Percentiles rank a stretch among this genome's conserved stretches.
These are phyloP conservation scores for Myriosclerotinia duriaeana DNA, from an alignment of 2,329 filamentous ascomycete species.

Conservation along the genomic window DNA sequence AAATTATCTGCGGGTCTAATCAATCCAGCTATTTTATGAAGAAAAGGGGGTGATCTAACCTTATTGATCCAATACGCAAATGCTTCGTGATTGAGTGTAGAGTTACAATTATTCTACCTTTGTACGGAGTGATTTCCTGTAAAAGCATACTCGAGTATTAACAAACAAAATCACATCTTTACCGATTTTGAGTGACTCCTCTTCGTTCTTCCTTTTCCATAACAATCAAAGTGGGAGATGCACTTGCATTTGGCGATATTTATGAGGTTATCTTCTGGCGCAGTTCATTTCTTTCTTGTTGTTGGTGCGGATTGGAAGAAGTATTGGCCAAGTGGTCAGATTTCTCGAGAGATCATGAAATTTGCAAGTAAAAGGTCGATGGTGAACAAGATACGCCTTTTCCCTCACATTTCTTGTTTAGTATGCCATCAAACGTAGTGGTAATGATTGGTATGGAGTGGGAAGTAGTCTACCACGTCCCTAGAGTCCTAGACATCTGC, in stretches of 20 bases:
- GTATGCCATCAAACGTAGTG: not conserved
- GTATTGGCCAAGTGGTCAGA: not conserved
- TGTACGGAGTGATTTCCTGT: too few relatives aligned
- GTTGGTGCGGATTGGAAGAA: not conserved
- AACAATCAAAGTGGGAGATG: too few relatives aligned
- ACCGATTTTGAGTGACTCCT: too few relatives aligned
- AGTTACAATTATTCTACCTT: too few relatives aligned
- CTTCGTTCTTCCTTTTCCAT: too few relatives aligned
- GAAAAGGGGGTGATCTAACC: not conserved
- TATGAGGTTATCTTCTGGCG: not conserved
- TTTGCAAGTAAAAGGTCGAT: not conserved
- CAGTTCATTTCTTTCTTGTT: not conserved
- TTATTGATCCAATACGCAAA: too few relatives aligned
- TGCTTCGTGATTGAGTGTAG: too few relatives aligned
- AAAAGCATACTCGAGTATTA: too few relatives aligned
- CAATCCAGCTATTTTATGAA: not conserved
- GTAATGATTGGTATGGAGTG: not conserved
- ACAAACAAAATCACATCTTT: too few relatives aligned
- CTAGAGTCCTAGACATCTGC: not conserved
- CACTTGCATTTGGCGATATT: not conserved
- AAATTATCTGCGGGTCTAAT: not conserved
- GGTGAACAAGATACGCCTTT: not conserved
- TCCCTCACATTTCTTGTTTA: not conserved
- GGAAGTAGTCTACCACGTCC: not conserved
- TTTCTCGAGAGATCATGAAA: not conserved